Evolutionary conservation across 2,329 filamentous ascomycete species (phyloP), one percentile per base, ranked within the genome.

Genomic region (Fusarium albidum): DNA sequence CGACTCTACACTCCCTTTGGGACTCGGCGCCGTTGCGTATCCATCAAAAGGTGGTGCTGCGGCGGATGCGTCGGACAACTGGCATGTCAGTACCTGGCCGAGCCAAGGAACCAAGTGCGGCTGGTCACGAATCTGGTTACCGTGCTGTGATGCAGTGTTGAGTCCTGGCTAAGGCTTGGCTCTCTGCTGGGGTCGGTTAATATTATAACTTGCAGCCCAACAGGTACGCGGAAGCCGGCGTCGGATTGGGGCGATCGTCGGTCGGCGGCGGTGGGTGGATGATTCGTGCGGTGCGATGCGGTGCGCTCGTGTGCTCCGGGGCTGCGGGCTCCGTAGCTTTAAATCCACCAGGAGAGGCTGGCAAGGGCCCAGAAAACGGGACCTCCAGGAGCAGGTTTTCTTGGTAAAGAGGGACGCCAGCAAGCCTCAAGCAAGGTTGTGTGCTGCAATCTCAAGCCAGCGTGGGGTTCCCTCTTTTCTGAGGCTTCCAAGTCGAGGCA

Each of bases 61-160:
- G 42, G 55, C 64, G 64, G 64, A 67, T 57, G 64, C 49, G 64
- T 67, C 64, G 64, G 64, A 55, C 57, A 58, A 57, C 63, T 65
- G 57, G 63, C 61, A 65, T 64, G 59, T 62, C 61, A 63, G 51
- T 55, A 34, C 49, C 59, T 49, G 53, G 55, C 52, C 35, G 35
- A 53, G 62, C 53, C 61, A 66, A 61, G 55, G 48, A 59, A 52
- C 56, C 39, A 53, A 45, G 49, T 45, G 45, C 44, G 52, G 51
- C 52, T 60, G 53, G 57, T 54, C 41, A 49, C 43, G 47, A 59
- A 49, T 47, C 21, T 41, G 43, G 47, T 45, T 48, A 52, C 45
- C 37, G 12, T 57, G 55, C 53, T 55, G 52, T 64, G 21, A 55
- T 34, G 57, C 39, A 39, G 21, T 53, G 49, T 21, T 21, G 7